These are phyloP conservation scores for Sporothrix humicola DNA, from an alignment of 2,329 filamentous ascomycete genomes.

Conservation along the genomic window DNA sequence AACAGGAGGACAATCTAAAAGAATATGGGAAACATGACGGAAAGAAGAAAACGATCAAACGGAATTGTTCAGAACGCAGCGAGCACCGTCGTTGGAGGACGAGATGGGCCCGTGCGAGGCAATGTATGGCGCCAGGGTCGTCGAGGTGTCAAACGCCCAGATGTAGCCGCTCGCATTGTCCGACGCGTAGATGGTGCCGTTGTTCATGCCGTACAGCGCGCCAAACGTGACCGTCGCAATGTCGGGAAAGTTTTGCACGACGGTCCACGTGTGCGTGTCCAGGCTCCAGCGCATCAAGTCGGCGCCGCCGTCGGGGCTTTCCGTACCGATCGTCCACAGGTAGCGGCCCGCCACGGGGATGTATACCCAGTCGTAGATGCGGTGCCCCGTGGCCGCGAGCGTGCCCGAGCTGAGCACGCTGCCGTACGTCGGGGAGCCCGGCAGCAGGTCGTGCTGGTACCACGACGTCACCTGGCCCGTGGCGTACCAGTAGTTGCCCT, in stretches of 20 bases:
- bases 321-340: constrained; percentile 26
- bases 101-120: constrained; percentile 2
- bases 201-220: constrained; percentile 33
- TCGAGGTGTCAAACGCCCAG: constrained; percentile 17
- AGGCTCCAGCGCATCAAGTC: constrained; percentile 32
- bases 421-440: constrained; percentile 33
- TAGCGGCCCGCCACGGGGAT: constrained; percentile 27
- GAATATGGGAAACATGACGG: not conserved
- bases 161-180: constrained; percentile 19
- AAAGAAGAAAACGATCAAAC: not conserved
- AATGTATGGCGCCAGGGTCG: not conserved
- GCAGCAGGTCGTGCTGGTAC: constrained; percentile 28
- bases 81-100: constrained; percentile 2
- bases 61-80: constrained; percentile 4
- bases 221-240: constrained; percentile 20
- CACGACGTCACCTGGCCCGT: constrained; percentile 9
- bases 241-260: constrained; percentile 27
- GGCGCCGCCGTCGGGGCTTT: constrained; percentile 8
- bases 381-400: not conserved
- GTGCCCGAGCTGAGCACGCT: constrained; percentile 24
- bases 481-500: constrained; percentile 35
- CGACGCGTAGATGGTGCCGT: constrained; percentile 25
- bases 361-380: constrained; percentile 31
- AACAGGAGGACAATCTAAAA: not conserved
- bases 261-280: constrained; percentile 28